phyloP scores from a whole-genome alignment of 2,329 filamentous ascomycete genomes.

The Apiospora saccharicola region DNA sequence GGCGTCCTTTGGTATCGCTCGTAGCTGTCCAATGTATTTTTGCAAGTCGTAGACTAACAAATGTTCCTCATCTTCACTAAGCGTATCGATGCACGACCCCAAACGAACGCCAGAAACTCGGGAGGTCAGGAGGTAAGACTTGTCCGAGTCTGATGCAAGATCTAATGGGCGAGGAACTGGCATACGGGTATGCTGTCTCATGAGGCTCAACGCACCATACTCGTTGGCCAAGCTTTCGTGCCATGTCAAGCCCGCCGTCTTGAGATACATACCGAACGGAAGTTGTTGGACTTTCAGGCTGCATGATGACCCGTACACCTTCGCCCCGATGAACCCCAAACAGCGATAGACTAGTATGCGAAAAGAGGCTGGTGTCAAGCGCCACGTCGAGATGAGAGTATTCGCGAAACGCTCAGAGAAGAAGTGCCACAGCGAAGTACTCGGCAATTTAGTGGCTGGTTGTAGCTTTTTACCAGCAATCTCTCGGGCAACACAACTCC shows the following conservation, averaged over 20 bases:
- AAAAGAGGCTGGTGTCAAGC: conserved; percentile 13
- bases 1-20: conserved; percentile 26
- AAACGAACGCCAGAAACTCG: conserved; percentile 23
- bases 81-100: conserved; percentile 26
- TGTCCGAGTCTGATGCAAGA: conserved; percentile 23
- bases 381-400: conserved; percentile 23
- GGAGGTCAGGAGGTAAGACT: conserved; percentile 28
- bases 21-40: conserved; percentile 25
- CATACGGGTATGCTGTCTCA: conserved; percentile 22
- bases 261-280: conserved; percentile 34
- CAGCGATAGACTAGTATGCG: conserved; percentile 26
- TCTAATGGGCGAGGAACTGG: conserved; percentile 26
- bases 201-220: conserved; percentile 26
- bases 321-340: conserved; percentile 23
- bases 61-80: conserved; percentile 24
- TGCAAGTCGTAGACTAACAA: conserved; percentile 25
- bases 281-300: conserved; percentile 32
- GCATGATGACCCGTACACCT: conserved; percentile 29
- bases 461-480: conserved; percentile 19
- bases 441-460: not conserved
- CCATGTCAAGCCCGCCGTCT: conserved; percentile 9
- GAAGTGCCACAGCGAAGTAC: not conserved
- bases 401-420: not conserved
- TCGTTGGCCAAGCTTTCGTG: conserved; percentile 27
- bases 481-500: conserved; percentile 25